Evolutionary conservation across 2,329 filamentous ascomycete genomes (phyloP), one percentile per base, ranked within the genome.

Genomic region (Fusarium annulatum): DNA sequence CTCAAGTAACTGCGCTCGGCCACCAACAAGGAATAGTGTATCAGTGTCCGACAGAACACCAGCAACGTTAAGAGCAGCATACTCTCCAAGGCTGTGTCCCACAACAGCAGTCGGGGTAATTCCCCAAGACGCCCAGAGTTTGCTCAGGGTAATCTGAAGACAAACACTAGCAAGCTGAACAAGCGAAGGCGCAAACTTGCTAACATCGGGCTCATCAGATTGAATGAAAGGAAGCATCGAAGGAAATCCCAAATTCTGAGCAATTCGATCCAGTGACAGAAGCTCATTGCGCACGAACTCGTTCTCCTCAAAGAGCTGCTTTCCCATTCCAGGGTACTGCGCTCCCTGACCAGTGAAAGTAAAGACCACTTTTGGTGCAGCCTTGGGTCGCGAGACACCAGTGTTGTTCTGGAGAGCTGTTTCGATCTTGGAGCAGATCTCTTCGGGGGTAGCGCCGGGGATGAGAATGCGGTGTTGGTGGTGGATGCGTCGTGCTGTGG

Each of bases 11-110:
- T 85, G 79, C 2, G 91, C 91, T 64, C 92, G 85, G 26, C 82
- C 77, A 12, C 91, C 91, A 9, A 92, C 90, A 0, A 93, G 83
- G 49, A 88, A 89, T 15, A 94, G 83, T 70, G 88, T 87, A 74
- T 92, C 90, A 39, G 84, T 84, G 21, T 86, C 87, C 2, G 89
- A 90, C 21, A 92, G 82, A n/a, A 92, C 89, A 30, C 89, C 90
- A 49, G 90, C 88, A 16, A 88, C 85, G 61, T 89, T 83, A 0
- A 92, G 84, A 30, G 90, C 90, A 2, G 75, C 75, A 26, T 76
- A 76, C 5, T 77, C 73, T 1, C 75, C 75, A 4, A 76, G 58
- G 11, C 89, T 91, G 68, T 87, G 86, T 9, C 86, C 86, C 7
- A 87, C 72, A 7, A 87, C 85, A 3, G 80, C 85, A 41, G 84